These are phyloP conservation scores for Kwoniella shivajii DNA, from an alignment of 1,284 basidiomycete genomes.

Conservation along the genomic window DNA sequence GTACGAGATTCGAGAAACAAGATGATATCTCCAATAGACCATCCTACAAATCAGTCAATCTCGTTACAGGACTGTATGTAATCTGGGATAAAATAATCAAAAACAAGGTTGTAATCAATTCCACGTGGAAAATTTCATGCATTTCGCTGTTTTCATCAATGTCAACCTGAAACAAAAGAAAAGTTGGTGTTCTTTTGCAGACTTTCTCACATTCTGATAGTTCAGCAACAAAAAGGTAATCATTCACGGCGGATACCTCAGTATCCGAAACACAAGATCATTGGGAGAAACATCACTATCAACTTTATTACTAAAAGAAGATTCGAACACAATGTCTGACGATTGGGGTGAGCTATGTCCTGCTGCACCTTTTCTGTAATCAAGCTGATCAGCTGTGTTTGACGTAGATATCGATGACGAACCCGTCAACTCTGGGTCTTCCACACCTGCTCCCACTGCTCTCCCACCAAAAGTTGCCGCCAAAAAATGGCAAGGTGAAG, in stretches of 20 bases:
- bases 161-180: not conserved
- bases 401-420: conserved; percentile 58
- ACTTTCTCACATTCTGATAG: no score
- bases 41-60: no score
- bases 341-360: conserved; percentile 13
- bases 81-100: conserved; percentile 15
- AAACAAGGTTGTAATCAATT: conserved; percentile 11
- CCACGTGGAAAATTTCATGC: no score
- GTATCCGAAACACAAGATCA: no score
- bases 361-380: not conserved
- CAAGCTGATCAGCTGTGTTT: not conserved
- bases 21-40: no score
- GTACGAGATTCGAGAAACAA: no score
- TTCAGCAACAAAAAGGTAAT: no score
- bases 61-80: conserved; percentile 6
- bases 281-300: no score
- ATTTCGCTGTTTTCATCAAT: not conserved
- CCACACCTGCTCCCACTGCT: conserved; percentile 49
- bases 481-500: conserved; percentile 75
- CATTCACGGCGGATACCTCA: no score
- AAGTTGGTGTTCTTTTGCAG: not conserved
- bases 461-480: conserved; percentile 56
- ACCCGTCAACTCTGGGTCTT: conserved; percentile 51
- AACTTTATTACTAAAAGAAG: not conserved
- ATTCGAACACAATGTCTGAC: conserved; percentile 8